These are phyloP conservation scores for Fusarium liriodendri DNA, from an alignment of 2,329 filamentous ascomycete species.

Conservation along the genomic window DNA sequence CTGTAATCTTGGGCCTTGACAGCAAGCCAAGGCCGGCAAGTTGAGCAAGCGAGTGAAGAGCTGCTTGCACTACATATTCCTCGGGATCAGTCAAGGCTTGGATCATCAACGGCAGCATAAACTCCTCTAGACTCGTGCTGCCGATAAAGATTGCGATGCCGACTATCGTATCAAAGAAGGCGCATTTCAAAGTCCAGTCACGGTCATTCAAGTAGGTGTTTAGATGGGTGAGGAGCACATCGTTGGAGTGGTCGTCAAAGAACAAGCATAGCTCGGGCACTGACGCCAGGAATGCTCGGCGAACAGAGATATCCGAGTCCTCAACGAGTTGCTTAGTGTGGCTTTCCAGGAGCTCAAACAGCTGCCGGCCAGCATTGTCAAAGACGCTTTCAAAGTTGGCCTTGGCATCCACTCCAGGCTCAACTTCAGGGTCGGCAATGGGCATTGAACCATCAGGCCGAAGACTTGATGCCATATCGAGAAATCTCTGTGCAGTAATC, in stretches of 20 bases:
- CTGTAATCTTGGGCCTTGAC: constrained; percentile 86
- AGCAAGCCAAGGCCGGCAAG: constrained; percentile 91
- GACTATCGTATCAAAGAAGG: constrained; percentile 95
- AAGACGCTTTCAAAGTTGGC: constrained; percentile 85
- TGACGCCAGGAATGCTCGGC: constrained; percentile 89
- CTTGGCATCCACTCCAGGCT: constrained; percentile 75
- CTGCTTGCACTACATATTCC: constrained; percentile 92
- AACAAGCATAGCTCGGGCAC: constrained; percentile 94
- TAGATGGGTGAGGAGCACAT: constrained; percentile 94
- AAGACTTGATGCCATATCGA: constrained; percentile 91
- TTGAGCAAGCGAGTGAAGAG: constrained; percentile 86
- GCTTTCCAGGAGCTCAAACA: constrained; percentile 84
- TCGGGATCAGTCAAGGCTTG: constrained; percentile 94
- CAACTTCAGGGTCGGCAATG: constrained; percentile 81
- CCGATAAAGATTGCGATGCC: constrained; percentile 93
- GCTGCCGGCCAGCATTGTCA: constrained; percentile 85
- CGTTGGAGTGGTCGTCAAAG: constrained; percentile 91
- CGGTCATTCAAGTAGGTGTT: constrained; percentile 97
- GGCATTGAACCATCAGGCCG: constrained; percentile 85
- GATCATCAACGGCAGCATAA: constrained; percentile 94
- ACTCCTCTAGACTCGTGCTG: constrained; percentile 89
- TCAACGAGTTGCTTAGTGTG: constrained; percentile 93
- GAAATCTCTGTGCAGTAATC: constrained; percentile 83
- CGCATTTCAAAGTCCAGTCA: constrained; percentile 96
- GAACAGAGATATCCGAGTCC: constrained; percentile 85